Conservation (phyloP, 306 rosid genomes). For the Pueraria montana region DNA sequence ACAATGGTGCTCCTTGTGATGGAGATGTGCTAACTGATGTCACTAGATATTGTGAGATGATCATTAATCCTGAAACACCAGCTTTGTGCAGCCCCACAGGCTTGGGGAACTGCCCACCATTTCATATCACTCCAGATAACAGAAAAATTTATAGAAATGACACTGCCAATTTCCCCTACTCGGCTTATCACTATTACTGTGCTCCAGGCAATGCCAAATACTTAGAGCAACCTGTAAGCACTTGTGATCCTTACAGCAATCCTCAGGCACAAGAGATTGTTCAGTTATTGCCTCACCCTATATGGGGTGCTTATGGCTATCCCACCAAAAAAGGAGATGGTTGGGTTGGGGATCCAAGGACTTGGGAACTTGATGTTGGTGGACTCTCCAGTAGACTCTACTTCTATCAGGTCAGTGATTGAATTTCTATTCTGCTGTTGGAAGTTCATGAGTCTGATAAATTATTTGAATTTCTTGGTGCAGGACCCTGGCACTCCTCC, state of each 20-base stretch:
- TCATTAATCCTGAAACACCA: slow-evolving; percentile 64
- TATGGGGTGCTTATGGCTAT: slow-evolving; percentile 67
- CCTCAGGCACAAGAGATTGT: slow-evolving; percentile 78
- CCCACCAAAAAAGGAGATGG: slow-evolving; percentile 69
- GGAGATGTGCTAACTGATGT: slow-evolving; percentile 67
- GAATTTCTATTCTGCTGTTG: not conserved
- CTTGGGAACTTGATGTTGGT: slow-evolving; percentile 85
- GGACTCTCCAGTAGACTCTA: slow-evolving; percentile 59
- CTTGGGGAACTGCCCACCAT: slow-evolving; percentile 61
- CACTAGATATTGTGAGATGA: slow-evolving; percentile 76
- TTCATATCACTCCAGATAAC: slow-evolving; percentile 61
- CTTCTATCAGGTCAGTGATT: slow-evolving; percentile 65
- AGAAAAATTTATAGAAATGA: slow-evolving; percentile 61
- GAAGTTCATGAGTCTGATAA: not conserved
- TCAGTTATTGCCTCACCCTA: slow-evolving; percentile 74
- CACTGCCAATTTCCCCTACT: slow-evolving; percentile 67
- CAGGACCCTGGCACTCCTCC: slow-evolving; percentile 73
- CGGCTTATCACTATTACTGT: slow-evolving; percentile 72
- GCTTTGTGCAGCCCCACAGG: slow-evolving; percentile 69
- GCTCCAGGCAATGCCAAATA: slow-evolving; percentile 67
- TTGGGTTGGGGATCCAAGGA: slow-evolving; percentile 69
- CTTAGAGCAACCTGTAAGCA: slow-evolving; percentile 56
- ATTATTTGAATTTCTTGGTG: slow-evolving; percentile 29
- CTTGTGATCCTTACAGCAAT: slow-evolving; percentile 74
- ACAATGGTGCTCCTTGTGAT: slow-evolving; percentile 64